Percentiles rank a stretch among this genome's conserved stretches.
Evolutionary conservation across 1,284 basidiomycete genomes (phyloP).

Genomic region (Trichosporon sp.): DNA sequence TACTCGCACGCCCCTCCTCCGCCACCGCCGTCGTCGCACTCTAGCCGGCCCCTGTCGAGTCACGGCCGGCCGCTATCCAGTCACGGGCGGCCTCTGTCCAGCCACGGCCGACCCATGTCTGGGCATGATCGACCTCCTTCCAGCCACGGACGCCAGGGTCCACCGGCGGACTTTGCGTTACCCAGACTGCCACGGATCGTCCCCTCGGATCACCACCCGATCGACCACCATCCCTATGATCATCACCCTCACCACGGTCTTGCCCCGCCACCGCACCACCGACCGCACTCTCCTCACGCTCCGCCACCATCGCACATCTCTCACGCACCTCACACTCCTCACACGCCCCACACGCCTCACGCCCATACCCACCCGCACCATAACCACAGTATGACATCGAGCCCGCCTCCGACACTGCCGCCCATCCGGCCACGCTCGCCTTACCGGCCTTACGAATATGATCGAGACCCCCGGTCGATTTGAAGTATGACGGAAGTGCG

Average conservation of each 20-base stretch:
- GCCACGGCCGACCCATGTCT: not conserved
- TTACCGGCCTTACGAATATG: conserved; percentile 9
- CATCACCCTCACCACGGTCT: not conserved
- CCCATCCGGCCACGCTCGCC: conserved; percentile 17
- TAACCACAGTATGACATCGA: not conserved
- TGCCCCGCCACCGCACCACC: not conserved
- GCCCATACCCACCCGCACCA: conserved; percentile 7
- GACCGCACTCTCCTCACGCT: not conserved
- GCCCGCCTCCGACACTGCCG: conserved; percentile 13
- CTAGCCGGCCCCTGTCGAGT: not conserved
- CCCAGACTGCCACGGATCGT: conserved; percentile 15
- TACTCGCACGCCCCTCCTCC: not conserved
- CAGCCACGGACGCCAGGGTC: not conserved
- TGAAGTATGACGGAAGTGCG: not conserved
- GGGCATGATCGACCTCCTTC: too few relatives aligned
- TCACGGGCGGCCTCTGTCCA: not conserved
- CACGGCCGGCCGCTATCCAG: not conserved
- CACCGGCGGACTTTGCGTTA: conserved; percentile 6
- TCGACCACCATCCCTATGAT: conserved; percentile 6
- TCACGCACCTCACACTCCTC: too few relatives aligned
- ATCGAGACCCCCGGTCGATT: conserved; percentile 11
- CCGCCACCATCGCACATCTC: not conserved
- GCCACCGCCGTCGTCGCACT: conserved; percentile 2
- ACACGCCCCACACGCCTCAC: not conserved
- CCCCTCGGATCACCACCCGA: not conserved